Percentiles rank a stretch among this genome's conserved stretches.
Evolutionary conservation across 2,329 filamentous ascomycete genomes (phyloP).

Genomic region (Hymenoscyphus fructigenus): DNA sequence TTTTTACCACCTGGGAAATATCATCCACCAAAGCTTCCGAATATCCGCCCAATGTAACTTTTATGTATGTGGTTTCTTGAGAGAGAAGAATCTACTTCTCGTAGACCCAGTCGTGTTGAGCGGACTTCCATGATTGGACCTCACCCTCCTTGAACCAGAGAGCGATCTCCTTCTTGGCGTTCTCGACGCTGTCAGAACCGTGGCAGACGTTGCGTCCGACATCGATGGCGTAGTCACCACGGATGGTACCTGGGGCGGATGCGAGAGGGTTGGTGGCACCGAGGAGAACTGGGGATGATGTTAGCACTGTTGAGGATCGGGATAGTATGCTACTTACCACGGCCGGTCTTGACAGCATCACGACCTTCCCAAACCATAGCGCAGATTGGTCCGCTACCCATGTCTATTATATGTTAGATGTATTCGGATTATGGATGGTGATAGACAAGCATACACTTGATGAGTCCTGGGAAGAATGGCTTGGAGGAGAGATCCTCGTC

Average conservation of each 20-base stretch:
- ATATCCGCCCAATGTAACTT: conserved; percentile 3
- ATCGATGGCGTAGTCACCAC: conserved; percentile 84
- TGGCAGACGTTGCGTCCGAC: conserved; percentile 99
- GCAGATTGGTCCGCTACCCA: conserved; percentile 93
- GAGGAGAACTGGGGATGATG: conserved; percentile 65
- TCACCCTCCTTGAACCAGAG: conserved; percentile 96
- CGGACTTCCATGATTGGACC: conserved; percentile 78
- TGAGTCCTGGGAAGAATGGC: conserved; percentile 95
- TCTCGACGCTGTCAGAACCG: conserved; percentile 98
- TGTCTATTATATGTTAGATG: conserved; percentile 61
- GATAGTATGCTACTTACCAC: conserved; percentile 55
- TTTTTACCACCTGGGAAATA: conserved; percentile 6
- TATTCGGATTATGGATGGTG: conserved; percentile 19
- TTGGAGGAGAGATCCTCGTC: conserved; percentile 87
- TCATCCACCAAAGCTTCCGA: conserved; percentile 3
- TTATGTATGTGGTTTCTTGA: conserved; percentile 10
- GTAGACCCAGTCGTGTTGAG: conserved; percentile 93
- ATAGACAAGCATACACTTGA: conserved; percentile 69
- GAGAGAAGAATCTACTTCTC: conserved; percentile 63
- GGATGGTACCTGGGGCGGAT: conserved; percentile 96
- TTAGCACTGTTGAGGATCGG: conserved; percentile 15
- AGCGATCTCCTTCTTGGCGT: conserved; percentile 98
- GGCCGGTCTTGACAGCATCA: conserved; percentile 98
- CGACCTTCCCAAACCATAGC: conserved; percentile 99
- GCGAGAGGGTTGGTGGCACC: conserved; percentile 98